Conservation (phyloP, 1,284 basidiomycete species). For the Papiliotrema laurentii region DNA sequence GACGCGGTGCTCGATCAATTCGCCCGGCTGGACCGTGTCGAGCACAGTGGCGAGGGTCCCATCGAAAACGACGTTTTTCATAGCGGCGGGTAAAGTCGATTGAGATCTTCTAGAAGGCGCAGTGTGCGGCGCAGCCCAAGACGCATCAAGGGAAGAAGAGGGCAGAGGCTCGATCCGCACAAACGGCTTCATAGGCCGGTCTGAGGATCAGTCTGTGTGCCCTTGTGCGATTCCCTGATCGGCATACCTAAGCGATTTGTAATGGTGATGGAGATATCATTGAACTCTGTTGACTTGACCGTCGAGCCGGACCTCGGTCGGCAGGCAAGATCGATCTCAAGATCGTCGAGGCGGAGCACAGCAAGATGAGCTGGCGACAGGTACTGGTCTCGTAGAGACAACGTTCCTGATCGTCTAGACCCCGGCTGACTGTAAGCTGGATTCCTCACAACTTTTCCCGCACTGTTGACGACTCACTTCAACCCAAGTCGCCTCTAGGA, state of each 20-base stretch:
- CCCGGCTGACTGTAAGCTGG: conserved; percentile 56
- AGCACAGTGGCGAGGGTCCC: conserved; percentile 60
- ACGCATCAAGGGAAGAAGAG: conserved; percentile 20
- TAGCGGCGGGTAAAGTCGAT: conserved; percentile 45
- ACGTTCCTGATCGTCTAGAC: conserved; percentile 64
- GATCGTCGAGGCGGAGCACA: conserved; percentile 60
- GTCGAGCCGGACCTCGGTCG: conserved; percentile 37
- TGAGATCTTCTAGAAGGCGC: conserved; percentile 10
- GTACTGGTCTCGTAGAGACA: conserved; percentile 69
- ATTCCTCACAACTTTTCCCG: neutral
- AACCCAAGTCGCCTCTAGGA: conserved; percentile 68
- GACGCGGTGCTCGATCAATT: conserved; percentile 55
- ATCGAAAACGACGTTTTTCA: conserved; percentile 64
- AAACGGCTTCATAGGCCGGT: conserved; percentile 21
- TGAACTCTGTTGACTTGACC: conserved; percentile 55
- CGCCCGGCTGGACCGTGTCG: conserved; percentile 56
- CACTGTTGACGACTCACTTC: conserved; percentile 57
- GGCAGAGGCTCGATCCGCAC: conserved; percentile 40
- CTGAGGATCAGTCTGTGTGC: conserved; percentile 10
- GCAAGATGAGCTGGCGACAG: conserved; percentile 73
- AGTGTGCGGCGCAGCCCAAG: conserved; percentile 21
- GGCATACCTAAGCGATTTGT: conserved; percentile 54
- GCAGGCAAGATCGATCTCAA: conserved; percentile 53
- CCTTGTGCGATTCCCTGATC: neutral
- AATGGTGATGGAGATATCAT: conserved; percentile 50